These are phyloP conservation scores for Castanea mollissima DNA, from an alignment of 306 rosid genomes.

Conservation along the genomic window DNA sequence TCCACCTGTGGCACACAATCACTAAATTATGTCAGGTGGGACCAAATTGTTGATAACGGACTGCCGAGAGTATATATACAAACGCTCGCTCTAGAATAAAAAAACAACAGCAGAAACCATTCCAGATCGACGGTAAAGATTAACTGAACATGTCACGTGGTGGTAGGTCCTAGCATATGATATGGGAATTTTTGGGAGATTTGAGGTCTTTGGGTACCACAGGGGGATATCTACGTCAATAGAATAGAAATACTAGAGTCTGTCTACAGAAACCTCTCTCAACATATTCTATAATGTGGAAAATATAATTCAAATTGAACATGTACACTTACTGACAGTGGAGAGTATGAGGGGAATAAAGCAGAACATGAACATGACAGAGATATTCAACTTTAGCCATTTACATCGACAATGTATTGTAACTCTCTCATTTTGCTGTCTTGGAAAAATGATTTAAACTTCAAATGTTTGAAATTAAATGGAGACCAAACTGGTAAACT, in stretches of 20 bases:
- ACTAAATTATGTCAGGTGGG: conserved; percentile 17
- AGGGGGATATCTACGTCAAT: no score
- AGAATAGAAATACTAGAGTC: neutral
- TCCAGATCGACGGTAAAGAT: neutral
- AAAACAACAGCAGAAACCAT: neutral
- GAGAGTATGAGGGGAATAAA: neutral
- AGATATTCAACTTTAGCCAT: neutral
- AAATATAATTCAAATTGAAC: neutral
- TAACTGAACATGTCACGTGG: neutral
- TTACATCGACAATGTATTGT: neutral
- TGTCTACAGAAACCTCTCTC: neutral
- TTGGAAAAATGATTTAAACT: neutral
- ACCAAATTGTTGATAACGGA: conserved; percentile 3
- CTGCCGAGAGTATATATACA: neutral
- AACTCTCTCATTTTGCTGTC: neutral
- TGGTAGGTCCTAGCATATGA: neutral
- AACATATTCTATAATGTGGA: neutral
- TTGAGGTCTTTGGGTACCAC: neutral
- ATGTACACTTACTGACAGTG: neutral
- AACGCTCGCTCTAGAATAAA: neutral
- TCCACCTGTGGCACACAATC: conserved; percentile 58
- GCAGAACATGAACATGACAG: neutral
- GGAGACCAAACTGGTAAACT: neutral
- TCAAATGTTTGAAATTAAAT: neutral
- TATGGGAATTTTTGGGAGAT: neutral